These are phyloP conservation scores for Dactylellina parvicollis DNA, from an alignment of 2,329 filamentous ascomycete species.

Conservation along the genomic window DNA sequence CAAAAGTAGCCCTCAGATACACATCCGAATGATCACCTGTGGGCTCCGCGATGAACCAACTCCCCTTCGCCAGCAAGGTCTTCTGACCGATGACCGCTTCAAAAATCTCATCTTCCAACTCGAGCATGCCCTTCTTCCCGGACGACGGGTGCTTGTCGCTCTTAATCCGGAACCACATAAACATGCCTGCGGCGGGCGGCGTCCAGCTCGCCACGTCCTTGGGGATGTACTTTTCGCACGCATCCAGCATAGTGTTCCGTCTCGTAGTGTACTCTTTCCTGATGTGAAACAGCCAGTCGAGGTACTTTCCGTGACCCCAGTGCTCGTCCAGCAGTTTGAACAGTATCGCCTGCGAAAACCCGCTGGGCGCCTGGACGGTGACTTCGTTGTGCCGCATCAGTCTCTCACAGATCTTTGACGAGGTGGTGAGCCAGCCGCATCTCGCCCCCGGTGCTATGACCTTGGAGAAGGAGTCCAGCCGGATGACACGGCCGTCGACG, in stretches of 20 bases:
- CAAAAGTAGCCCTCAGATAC: slow-evolving; percentile 91
- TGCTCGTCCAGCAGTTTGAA: slow-evolving; percentile 91
- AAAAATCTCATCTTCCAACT: slow-evolving; percentile 89
- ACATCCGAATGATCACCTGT: slow-evolving; percentile 70
- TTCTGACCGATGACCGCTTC: slow-evolving; percentile 76
- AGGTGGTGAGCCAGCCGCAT: slow-evolving; percentile 87
- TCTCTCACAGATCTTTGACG: slow-evolving; percentile 82
- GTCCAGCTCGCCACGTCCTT: slow-evolving; percentile 79
- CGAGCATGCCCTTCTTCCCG: slow-evolving; percentile 67
- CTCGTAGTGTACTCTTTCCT: slow-evolving; percentile 82
- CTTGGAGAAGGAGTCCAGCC: slow-evolving; percentile 93
- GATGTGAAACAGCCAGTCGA: slow-evolving; percentile 87
- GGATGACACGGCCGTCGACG: slow-evolving; percentile 84
- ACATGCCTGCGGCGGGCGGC: slow-evolving; percentile 89
- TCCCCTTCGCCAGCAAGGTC: slow-evolving; percentile 83
- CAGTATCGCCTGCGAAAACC: slow-evolving; percentile 82
- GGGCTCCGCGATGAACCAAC: slow-evolving; percentile 87
- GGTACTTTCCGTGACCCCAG: slow-evolving; percentile 91
- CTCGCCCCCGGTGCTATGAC: slow-evolving; percentile 84
- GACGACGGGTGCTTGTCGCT: slow-evolving; percentile 73
- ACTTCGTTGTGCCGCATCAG: slow-evolving; percentile 85
- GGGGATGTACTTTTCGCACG: slow-evolving; percentile 82
- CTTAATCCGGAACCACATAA: slow-evolving; percentile 82
- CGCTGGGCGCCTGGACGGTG: slow-evolving; percentile 83
- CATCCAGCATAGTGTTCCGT: slow-evolving; percentile 78